A percentile compares a stretch with the other conserved stretches of the same genome.
These are phyloP conservation scores for Penicillium fuscoglaucum DNA, from an alignment of 2,329 filamentous ascomycete species.

Conservation along the genomic window DNA sequence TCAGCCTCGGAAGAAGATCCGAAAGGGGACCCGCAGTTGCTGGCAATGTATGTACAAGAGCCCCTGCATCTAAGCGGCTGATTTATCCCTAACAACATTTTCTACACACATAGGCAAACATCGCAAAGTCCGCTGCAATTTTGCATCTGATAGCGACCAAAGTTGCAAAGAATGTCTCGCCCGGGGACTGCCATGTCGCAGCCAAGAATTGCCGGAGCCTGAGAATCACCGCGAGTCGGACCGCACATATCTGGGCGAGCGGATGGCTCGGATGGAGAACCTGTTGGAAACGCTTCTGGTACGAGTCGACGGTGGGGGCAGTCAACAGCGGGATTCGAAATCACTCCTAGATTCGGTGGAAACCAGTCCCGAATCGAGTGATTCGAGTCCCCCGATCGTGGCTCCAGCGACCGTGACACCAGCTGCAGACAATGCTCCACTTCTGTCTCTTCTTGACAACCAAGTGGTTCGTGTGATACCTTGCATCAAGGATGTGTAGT, in stretches of 20 bases:
- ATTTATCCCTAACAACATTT: background rate
- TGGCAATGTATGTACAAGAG: conserved; percentile 21
- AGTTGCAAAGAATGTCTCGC: conserved; percentile 16
- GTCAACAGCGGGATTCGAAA: background rate
- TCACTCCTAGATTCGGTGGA: background rate
- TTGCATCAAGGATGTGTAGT: background rate
- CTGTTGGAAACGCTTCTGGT: conserved; percentile 12
- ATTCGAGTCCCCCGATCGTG: background rate
- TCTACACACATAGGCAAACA: conserved; percentile 12
- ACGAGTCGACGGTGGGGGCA: background rate
- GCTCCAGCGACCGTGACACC: conserved; percentile 7
- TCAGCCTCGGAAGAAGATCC: conserved; percentile 19
- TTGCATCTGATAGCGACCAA: conserved; percentile 8
- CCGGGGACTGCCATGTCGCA: conserved; percentile 12
- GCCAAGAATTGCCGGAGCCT: conserved; percentile 17
- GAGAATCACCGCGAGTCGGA: conserved; percentile 16
- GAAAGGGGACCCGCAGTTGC: conserved; percentile 20
- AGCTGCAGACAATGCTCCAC: conserved; percentile 10
- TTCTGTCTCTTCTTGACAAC: conserved; percentile 14
- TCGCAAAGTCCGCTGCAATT: conserved; percentile 19
- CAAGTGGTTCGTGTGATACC: conserved; percentile 1
- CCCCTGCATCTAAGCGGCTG: background rate
- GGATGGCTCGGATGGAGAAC: conserved; percentile 13
- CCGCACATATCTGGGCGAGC: conserved; percentile 11
- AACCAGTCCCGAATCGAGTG: background rate